Evolutionary conservation across 345 rosid species (phyloP), one percentile per base, ranked within the genome.

Genomic region (Gossypium longicalyx): DNA sequence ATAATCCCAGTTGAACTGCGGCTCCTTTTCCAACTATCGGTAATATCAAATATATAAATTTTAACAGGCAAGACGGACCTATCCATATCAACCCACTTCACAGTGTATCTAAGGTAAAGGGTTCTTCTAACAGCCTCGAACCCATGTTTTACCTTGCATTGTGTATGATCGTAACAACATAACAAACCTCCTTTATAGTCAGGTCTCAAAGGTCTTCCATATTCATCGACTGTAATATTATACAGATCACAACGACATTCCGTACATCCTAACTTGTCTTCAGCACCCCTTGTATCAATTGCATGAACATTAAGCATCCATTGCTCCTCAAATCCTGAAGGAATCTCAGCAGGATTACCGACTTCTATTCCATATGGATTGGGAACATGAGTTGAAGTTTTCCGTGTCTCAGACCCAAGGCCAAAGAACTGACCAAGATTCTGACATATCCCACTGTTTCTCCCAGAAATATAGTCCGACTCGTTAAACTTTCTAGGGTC

Each of bases 241-340:
- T 92, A 94, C 12, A 94, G 83, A 80, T 89, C 83, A 82, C 97
- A 89, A 51, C 75, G 69, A 61, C 98, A 94, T 43, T 94, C 98
- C 0, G 85, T 90, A 81, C 97, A 94, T 62, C 98, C 97, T 76
- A 85, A 77, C 59, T 58, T 86, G 74, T 92, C 93, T 57, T 80
- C 89, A 11, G 80, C 97, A 7, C 97, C 97, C 49, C 98, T 79
- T 0, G 97, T 90, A 80, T 94, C 98, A 15, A 94, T 94, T 1
- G 97, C 97, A 53, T 94, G 97, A 53, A 92, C 83, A 78, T 92
- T 92, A 34, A 94, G 87, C 78, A 89, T 0, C 97, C 98, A 92
- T 74, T 71, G 75, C 78, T 90, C 91, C 78, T 89, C 89, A 72
- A 83, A 86, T 3, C 97, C 98, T 4, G 69, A 80, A 63, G 97